Conservation (phyloP, 345 rosid genomes). For the Cardiospermum halicacabum region DNA sequence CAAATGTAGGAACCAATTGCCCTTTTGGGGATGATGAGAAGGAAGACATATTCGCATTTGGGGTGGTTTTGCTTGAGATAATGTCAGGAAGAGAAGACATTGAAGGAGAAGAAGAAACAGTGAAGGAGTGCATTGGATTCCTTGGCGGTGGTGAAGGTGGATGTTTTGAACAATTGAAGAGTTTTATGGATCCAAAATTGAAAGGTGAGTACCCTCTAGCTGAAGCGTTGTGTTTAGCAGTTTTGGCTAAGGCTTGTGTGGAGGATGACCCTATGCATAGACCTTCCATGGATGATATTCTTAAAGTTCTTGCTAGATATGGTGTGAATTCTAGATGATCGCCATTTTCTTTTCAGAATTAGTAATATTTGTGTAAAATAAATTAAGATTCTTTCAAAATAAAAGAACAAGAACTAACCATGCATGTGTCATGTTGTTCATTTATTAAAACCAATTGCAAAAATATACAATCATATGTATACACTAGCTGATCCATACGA, state of each 20-base stretch:
- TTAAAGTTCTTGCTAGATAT: constrained; percentile 56
- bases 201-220: constrained; percentile 43
- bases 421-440: too few species aligned
- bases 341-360: too few species aligned
- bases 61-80: constrained; percentile 50
- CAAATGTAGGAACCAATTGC: constrained; percentile 27
- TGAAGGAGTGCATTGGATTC: constrained; percentile 41
- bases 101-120: constrained; percentile 22
- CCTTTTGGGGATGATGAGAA: constrained; percentile 18
- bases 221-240: constrained; percentile 50
- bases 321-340: too few species aligned
- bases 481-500: too few species aligned
- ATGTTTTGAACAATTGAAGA: constrained; percentile 51
- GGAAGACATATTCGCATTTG: constrained; percentile 43
- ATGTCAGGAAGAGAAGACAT: constrained; percentile 38
- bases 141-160: constrained; percentile 46
- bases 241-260: constrained; percentile 55
- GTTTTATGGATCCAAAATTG: constrained; percentile 48
- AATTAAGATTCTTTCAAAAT: too few species aligned
- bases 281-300: constrained; percentile 49
- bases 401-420: too few species aligned
- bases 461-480: too few species aligned
- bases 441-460: too few species aligned
- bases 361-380: too few species aligned
- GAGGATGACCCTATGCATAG: constrained; percentile 52